Evolutionary conservation across 345 rosid genomes (phyloP), one percentile per base, ranked within the genome.

Genomic region (Salix suchowensis): DNA sequence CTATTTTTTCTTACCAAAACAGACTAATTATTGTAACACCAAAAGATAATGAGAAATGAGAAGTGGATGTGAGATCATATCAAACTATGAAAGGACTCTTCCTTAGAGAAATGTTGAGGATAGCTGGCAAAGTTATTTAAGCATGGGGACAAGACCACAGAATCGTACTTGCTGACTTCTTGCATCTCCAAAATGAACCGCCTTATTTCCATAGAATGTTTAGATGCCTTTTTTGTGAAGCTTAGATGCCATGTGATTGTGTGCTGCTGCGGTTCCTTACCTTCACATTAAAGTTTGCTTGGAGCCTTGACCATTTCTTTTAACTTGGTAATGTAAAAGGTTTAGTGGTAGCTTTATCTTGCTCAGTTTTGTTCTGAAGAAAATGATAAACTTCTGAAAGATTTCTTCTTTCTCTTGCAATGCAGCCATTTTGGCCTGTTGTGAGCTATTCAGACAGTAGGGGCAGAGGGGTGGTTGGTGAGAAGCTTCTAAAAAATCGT

Each of bases 401-500:
- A 3, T 64, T 14, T 37, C 19, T 48, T 16, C 68, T 7, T 74
- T 39, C 24, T 71, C 39, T 73, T 69, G 50, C 28, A 54, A 79
- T 86, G 76, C 92, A 96, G 99, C 97, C 99, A 71, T 93, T 84
- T 87, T 93, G 97, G 99, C 88, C 76, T 70, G 98, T 93, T 52
- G 86, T 93, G 54, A 87, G 37, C 83, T 76, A 50, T 77, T 15
- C 82, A 28, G 55, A 76, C 81, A 84, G 85, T 76, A 81, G 84
- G 76, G 97, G 99, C 50, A 86, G 96, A 89, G 99, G 99, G 76
- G 90, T 96, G 76, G 98, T 89, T 73, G 99, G 99, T 96, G 83
- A 90, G 96, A 77, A 81, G 74, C 82, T 82, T 62, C 75, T 66
- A 14, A 13, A 78, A 74, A 42, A 10, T 11, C 46, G 1, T 42